Base-by-base conservation (phyloP, 345 rosid genomes). In the Nasturtium officinale region DNA sequence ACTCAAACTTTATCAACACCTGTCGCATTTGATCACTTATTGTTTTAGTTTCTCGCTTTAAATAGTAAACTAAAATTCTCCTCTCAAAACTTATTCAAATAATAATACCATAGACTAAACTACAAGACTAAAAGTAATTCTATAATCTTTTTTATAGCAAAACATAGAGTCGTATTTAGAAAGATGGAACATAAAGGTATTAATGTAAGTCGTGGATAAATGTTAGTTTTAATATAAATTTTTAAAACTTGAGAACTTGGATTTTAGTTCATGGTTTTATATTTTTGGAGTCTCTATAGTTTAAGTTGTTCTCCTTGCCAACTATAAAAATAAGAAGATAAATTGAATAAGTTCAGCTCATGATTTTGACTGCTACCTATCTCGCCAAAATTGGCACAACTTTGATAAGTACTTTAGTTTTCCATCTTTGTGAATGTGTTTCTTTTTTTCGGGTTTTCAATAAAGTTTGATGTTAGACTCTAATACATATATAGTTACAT, bases 391-490 rank as follows among this genome's bases (percentile, higher is more conserved):
- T 12, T 55, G 38, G 71, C 66, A 69, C 79, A 70, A 28, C 57
- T 47, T 54, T 70, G 75, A 63, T 62, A 69, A 76, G 71, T 70
- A 62, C 65, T 48, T 76, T 76, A 10, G 54, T 62, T 47, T 62
- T 8, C 60, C 47, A 69, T 62, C 65, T 69, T 56, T 69, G 47
- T 37, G 37, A 37, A 13, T 76, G 46, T 76, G 46, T 63, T 70
- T 13, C 61, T 50, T 76, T 76, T 69, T 69, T 63, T 13, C n/a
- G 66, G 65, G 46, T 42, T 63, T 70, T 62, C 76, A 76, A 76
- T 76, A 76, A 70, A 69, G 76, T 64, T 76, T 70, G 75, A 76
- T 70, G 71, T 76, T 76, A 76, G 61, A 69, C 71, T 76, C 75
- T 76, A 54, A 23, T 54, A 53, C 35, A 62, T 76, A 6, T 69